These are phyloP conservation scores for Scedosporium dehoogii DNA, from an alignment of 2,329 filamentous ascomycete species.

Conservation along the genomic window DNA sequence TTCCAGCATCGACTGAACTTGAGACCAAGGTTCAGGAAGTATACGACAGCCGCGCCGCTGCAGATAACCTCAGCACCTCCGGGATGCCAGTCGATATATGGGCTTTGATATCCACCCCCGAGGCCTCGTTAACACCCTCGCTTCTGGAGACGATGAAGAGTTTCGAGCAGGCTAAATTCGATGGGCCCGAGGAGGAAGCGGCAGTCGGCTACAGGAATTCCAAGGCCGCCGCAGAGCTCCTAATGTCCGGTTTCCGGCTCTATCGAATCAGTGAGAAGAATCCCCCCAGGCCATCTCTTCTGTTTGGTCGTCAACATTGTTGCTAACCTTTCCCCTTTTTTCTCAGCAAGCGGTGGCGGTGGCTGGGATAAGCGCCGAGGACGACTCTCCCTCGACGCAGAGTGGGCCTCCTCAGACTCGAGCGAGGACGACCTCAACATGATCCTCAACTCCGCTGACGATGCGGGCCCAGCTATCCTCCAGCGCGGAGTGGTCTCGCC, in stretches of 20 bases:
- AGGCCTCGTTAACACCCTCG: constrained; percentile 23
- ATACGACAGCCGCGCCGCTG: constrained; percentile 30
- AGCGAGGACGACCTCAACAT: constrained; percentile 14
- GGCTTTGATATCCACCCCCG: constrained; percentile 41
- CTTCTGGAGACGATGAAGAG: constrained; percentile 10
- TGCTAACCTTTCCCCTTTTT: background rate
- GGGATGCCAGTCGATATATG: constrained; percentile 51
- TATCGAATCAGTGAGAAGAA: constrained; percentile 33
- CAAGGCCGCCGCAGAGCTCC: background rate
- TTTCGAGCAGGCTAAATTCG: constrained; percentile 10
- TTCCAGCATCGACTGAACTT: constrained; percentile 62
- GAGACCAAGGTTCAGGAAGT: constrained; percentile 54
- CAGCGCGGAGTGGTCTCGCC: constrained; percentile 43
- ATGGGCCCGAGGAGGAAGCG: constrained; percentile 5
- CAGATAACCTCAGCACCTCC: constrained; percentile 15
- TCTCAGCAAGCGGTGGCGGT: constrained; percentile 63
- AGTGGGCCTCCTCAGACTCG: constrained; percentile 11
- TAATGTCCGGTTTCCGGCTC: constrained; percentile 23
- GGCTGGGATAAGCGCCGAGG: constrained; percentile 79
- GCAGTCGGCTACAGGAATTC: constrained; percentile 3
- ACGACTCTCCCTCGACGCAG: constrained; percentile 65
- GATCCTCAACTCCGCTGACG: constrained; percentile 25
- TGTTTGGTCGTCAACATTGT: constrained; percentile 8
- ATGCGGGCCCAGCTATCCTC: constrained; percentile 8
- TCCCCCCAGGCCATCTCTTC: background rate